Conservation (phyloP, 2,329 filamentous ascomycete species). For the Pseudogymnoascus sp. region DNA sequence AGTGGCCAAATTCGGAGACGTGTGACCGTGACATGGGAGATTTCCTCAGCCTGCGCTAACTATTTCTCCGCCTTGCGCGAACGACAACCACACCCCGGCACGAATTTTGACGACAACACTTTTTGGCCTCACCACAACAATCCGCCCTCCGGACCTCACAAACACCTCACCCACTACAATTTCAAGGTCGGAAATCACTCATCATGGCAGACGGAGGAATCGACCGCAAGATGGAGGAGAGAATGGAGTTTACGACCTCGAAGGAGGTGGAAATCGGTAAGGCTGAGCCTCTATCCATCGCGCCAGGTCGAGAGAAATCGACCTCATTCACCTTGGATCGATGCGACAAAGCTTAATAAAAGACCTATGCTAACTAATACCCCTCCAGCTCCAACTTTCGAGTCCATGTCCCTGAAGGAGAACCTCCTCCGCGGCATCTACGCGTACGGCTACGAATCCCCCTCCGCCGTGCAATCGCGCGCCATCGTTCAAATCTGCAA, state of each 20-base stretch:
- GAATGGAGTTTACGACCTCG: conserved; percentile 96
- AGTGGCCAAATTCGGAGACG: conserved; percentile 9
- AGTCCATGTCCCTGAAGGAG: conserved; percentile 42
- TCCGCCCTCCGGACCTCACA: not conserved
- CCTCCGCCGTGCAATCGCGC: conserved; percentile 93
- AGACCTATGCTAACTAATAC: not conserved
- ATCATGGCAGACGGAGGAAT: conserved; percentile 77
- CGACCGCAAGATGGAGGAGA: conserved; percentile 88
- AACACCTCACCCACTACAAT: not conserved
- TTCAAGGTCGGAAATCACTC: conserved; percentile 16
- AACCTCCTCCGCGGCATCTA: conserved; percentile 96
- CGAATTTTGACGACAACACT: conserved; percentile 6
- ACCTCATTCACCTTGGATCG: not conserved
- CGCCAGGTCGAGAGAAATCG: not conserved
- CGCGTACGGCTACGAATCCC: conserved; percentile 96
- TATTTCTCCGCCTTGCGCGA: conserved; percentile 12
- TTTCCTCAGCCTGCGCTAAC: conserved; percentile 8
- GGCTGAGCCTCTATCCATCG: not conserved
- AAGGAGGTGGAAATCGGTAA: conserved; percentile 63
- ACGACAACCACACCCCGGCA: not conserved
- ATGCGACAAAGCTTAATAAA: not conserved
- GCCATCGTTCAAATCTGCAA: conserved; percentile 99
- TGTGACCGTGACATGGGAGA: not conserved
- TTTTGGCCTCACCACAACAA: not conserved
- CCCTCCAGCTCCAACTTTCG: conserved; percentile 11